These are phyloP conservation scores for Asparagopsis taxiformis DNA, from an alignment of 31 red algal species.

Conservation along the genomic window DNA sequence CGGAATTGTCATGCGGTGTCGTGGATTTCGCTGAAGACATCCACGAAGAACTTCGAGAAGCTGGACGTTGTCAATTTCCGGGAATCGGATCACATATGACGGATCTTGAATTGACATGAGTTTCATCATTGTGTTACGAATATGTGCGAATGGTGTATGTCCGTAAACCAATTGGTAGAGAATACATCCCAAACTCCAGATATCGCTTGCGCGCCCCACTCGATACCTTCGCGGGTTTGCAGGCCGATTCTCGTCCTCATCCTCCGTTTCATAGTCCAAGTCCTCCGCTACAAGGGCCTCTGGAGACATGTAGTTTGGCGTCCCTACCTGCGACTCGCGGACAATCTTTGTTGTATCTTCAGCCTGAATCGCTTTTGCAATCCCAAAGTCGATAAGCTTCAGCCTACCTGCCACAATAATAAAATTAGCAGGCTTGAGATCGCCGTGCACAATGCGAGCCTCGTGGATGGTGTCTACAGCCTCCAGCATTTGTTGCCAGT, in stretches of 20 bases:
- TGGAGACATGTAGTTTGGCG: conserved; percentile 98
- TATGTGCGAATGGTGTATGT: conserved; percentile 86
- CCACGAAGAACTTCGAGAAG: conserved; percentile 70
- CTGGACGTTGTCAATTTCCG: conserved; percentile 19
- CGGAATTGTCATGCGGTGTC: conserved; percentile 71
- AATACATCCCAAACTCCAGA: conserved; percentile 97
- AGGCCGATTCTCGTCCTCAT: not conserved
- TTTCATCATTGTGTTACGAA: conserved; percentile 68
- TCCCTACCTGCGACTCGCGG: conserved; percentile 85
- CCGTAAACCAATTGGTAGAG: conserved; percentile 98
- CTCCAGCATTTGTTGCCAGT: conserved; percentile 98
- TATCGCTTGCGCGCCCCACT: conserved; percentile 85
- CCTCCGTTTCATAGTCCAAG: conserved; percentile 11
- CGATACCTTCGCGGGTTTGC: conserved; percentile 28
- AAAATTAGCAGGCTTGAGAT: conserved; percentile 98
- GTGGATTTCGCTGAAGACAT: conserved; percentile 84
- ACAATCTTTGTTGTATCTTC: conserved; percentile 97
- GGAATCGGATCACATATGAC: conserved; percentile 64
- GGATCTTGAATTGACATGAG: conserved; percentile 80
- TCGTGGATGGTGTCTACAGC: conserved; percentile 91
- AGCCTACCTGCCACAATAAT: conserved; percentile 79
- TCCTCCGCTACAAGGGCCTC: conserved; percentile 75
- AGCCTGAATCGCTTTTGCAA: conserved; percentile 86
- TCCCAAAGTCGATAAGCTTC: conserved; percentile 99
- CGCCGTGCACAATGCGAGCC: conserved; percentile 87